phyloP scores from a whole-genome alignment of 148 eudicot genomes.

The Chenopodium berlandieri region DNA sequence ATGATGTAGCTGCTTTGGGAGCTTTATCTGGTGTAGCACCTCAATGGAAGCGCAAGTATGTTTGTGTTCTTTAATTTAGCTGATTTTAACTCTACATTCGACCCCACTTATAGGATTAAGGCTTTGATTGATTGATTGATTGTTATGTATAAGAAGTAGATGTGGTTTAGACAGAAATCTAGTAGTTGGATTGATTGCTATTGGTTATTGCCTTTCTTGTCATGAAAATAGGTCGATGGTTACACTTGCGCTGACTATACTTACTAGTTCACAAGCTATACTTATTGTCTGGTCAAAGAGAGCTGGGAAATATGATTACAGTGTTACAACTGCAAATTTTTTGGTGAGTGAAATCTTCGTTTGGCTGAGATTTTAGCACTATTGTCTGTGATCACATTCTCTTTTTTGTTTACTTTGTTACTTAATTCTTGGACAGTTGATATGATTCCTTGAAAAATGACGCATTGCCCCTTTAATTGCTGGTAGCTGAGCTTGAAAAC shows the following conservation, averaged over 20 bases:
- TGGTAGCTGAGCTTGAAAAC: neutral
- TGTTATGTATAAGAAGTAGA: neutral
- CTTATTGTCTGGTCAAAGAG: conserved; percentile 98
- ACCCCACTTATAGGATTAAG: too few species aligned
- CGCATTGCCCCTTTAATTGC: neutral
- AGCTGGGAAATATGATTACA: conserved; percentile 97
- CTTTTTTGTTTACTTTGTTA: neutral
- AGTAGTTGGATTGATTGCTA: neutral
- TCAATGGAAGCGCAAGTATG: conserved; percentile 96
- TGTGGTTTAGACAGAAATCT: neutral
- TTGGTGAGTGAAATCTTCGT: conserved; percentile 51
- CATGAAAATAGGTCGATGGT: conserved; percentile 62
- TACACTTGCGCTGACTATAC: conserved; percentile 82
- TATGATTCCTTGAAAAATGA: neutral
- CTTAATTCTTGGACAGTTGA: neutral
- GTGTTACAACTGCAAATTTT: conserved; percentile 97
- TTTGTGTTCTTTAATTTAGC: neutral
- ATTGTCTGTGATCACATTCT: neutral
- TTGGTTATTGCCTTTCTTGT: conserved; percentile 2
- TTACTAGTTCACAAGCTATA: conserved; percentile 97
- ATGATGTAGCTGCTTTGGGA: conserved; percentile 37
- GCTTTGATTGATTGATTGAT: neutral
- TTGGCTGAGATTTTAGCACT: neutral
- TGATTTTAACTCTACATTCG: neutral
- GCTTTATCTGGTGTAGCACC: conserved; percentile 45